Conservation (phyloP, 352 stramenopile species). For the Pythium brachiatum region DNA sequence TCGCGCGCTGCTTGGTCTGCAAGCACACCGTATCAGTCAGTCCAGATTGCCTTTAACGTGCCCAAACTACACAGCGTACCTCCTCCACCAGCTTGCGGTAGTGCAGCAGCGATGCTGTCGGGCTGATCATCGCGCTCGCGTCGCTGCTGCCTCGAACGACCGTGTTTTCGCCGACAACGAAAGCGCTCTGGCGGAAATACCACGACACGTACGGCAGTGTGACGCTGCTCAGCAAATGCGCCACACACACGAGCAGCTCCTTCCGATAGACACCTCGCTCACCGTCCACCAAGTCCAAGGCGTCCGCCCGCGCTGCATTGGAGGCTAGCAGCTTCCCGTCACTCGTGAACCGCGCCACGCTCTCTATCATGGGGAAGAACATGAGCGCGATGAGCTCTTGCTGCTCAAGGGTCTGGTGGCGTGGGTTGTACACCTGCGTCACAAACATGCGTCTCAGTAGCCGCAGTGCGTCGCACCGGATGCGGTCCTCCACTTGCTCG, state of each 20-base stretch:
- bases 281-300: not conserved
- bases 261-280: constrained; percentile 39
- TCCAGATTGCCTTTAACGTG: not conserved
- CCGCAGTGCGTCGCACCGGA: constrained; percentile 43
- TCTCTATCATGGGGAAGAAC: constrained; percentile 52
- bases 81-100: constrained; percentile 46
- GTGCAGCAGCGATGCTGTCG: constrained; percentile 43
- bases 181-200: constrained; percentile 39
- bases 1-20: constrained; percentile 16
- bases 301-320: constrained; percentile 6
- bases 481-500: constrained; percentile 62
- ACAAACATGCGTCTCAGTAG: constrained; percentile 67
- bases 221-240: constrained; percentile 59
- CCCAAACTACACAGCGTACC: constrained; percentile 19
- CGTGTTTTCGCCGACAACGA: constrained; percentile 11
- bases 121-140: constrained; percentile 24
- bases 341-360: constrained; percentile 46
- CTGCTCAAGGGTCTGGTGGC: constrained; percentile 36
- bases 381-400: constrained; percentile 62
- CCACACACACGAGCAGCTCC: constrained; percentile 62
- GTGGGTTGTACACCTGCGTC: constrained; percentile 51
- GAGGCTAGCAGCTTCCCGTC: constrained; percentile 41
- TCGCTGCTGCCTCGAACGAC: constrained; percentile 1
- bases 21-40: not conserved
- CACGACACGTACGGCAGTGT: constrained; percentile 36